Conservation (phyloP, 768 basidiomycete species). For the Exidia glandulosa region DNA sequence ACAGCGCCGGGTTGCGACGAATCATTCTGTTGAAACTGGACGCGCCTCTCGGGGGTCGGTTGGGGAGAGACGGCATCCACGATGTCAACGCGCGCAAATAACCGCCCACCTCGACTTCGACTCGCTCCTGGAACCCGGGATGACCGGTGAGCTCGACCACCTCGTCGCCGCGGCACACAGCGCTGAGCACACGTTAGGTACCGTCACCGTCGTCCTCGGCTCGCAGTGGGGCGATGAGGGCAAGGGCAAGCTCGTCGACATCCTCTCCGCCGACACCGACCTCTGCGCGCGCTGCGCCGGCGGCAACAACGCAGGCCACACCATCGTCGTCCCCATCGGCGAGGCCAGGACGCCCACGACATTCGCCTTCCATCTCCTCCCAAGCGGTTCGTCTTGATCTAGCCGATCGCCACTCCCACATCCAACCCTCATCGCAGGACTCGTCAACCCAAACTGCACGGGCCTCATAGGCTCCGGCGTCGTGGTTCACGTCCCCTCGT, state of each 20-base stretch:
- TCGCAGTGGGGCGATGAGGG: slow-evolving; percentile 92
- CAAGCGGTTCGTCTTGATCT: slow-evolving; percentile 54
- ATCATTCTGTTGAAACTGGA: slow-evolving; percentile 12
- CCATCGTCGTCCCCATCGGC: slow-evolving; percentile 74
- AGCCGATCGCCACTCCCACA: neutral
- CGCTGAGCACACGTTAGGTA: slow-evolving; percentile 1
- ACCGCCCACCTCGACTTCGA: neutral
- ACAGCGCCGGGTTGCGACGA: slow-evolving; percentile 46
- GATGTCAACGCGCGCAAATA: neutral
- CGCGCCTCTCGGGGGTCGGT: slow-evolving; percentile 11
- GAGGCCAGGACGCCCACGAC: slow-evolving; percentile 64
- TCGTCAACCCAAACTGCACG: slow-evolving; percentile 75
- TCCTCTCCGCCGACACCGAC: slow-evolving; percentile 81
- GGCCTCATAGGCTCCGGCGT: slow-evolving; percentile 90
- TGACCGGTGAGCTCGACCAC: slow-evolving; percentile 21
- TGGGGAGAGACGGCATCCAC: slow-evolving; percentile 6
- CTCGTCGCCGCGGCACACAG: slow-evolving; percentile 7
- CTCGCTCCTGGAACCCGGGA: slow-evolving; percentile 2
- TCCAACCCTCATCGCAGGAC: slow-evolving; percentile 33
- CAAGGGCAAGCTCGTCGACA: slow-evolving; percentile 94
- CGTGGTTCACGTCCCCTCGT: slow-evolving; percentile 92
- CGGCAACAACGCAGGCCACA: slow-evolving; percentile 98
- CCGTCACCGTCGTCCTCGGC: slow-evolving; percentile 70
- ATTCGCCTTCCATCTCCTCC: slow-evolving; percentile 92
- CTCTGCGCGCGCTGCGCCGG: slow-evolving; percentile 95